These are phyloP conservation scores for Coemansia sp. DNA, from an alignment of 192 early-diverging fungal genomes.

Conservation along the genomic window DNA sequence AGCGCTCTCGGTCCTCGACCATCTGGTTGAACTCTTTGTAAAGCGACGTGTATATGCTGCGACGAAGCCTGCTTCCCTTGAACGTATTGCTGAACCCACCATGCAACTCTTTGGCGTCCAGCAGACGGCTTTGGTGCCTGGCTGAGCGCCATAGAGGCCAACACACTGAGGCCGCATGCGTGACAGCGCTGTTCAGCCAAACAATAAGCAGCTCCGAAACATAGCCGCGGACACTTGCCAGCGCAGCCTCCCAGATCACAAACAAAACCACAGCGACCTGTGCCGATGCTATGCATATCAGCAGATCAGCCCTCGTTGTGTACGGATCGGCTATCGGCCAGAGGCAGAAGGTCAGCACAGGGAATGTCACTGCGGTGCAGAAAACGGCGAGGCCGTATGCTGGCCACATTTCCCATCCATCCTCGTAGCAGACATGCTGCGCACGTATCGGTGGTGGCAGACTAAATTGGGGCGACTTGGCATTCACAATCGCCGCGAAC, in stretches of 20 bases:
- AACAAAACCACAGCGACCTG: slow-evolving; percentile 26
- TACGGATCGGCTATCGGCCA: slow-evolving; percentile 27
- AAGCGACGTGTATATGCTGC: slow-evolving; percentile 30
- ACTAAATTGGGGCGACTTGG: slow-evolving; percentile 1
- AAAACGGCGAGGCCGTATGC: slow-evolving; percentile 26
- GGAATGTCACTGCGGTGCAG: slow-evolving; percentile 16
- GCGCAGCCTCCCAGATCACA: slow-evolving; percentile 27
- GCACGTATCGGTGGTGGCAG: background rate
- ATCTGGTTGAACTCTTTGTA: slow-evolving; percentile 24
- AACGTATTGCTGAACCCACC: slow-evolving; percentile 17
- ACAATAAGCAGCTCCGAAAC: slow-evolving; percentile 30
- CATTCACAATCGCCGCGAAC: slow-evolving; percentile 13
- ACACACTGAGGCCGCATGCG: slow-evolving; percentile 28
- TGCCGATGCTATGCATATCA: slow-evolving; percentile 22
- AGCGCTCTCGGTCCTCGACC: slow-evolving; percentile 18
- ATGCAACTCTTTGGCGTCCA: slow-evolving; percentile 9
- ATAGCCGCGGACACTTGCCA: slow-evolving; percentile 11
- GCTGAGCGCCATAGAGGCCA: slow-evolving; percentile 23
- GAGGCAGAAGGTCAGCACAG: slow-evolving; percentile 18
- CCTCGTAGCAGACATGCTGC: slow-evolving; percentile 15
- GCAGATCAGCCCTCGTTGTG: slow-evolving; percentile 16
- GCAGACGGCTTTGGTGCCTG: background rate
- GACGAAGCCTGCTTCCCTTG: slow-evolving; percentile 19
- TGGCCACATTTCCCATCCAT: slow-evolving; percentile 38
- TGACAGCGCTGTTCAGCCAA: slow-evolving; percentile 21